Base-by-base conservation (phyloP, 2,329 filamentous ascomycete genomes). In the Cercospora nicotianae region DNA sequence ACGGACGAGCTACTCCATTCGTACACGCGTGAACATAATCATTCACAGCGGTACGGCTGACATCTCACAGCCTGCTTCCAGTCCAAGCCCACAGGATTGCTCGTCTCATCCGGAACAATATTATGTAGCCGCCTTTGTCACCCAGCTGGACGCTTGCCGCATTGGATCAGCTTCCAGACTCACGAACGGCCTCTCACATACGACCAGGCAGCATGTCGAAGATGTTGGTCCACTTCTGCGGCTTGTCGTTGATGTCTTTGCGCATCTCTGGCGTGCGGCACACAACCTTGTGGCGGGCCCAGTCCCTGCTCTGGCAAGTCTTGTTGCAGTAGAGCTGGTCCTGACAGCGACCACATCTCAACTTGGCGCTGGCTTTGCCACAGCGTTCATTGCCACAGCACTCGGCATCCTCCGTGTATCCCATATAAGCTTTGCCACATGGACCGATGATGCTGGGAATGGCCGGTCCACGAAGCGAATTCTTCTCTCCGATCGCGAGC, bases 241-340 rank as follows among this genome's bases (percentile, higher is more conserved):
- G 48, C 7, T 48, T 59, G 10, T 59, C 51, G 10, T 30, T 26
- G 12, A 64, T 64, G 20, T 45, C 63, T 23, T 64, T 42, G 18
- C 18, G 16, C 16, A 42, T 42, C 51, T 59, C 63, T n/a, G 53
- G 63, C 33, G 31, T 58, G 26, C 63, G 53, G 39, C 53, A 64
- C 30, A 64, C 62, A 30, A 45, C 48, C 33, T 64, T 64, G 62
- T 64, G 62, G 31, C 62, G 62, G 1, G 5, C 16, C 62, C 62
- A 64, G 26, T 64, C 62, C 33, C 18, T 55, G 28, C 57, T 64
- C 62, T 64, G 62, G n/a, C 62, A 64, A 9, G 18, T n/a, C 31
- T 64, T 64, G 62, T 64, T 30, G 51, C 62, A 64, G 18, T 64
- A 64, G n/a, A 36, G n/a, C 62, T 57, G 48, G n/a, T 64, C 62